A percentile compares a stretch with the other conserved stretches of the same genome.
phyloP scores from a whole-genome alignment of 2,329 filamentous ascomycete species.

The Chaetothyriales sp. region DNA sequence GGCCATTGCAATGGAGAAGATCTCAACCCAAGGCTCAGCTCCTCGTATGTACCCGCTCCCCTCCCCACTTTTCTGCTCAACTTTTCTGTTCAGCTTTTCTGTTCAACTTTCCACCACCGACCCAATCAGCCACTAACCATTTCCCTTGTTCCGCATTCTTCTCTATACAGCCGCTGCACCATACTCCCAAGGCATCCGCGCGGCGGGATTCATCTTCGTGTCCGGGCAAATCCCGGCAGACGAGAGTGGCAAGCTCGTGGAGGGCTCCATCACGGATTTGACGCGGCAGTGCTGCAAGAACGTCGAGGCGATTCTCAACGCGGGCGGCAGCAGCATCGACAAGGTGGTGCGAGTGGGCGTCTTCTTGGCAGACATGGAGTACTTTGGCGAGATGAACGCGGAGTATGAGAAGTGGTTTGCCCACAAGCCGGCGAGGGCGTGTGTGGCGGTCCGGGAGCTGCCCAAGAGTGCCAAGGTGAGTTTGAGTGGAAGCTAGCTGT shows the following conservation, averaged over 20 bases:
- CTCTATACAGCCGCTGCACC: constrained; percentile 10
- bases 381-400: constrained; percentile 71
- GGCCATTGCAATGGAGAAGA: neutral
- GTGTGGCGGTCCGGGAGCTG: constrained; percentile 49
- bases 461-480: constrained; percentile 42
- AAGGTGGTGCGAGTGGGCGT: constrained; percentile 82
- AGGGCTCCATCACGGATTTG: constrained; percentile 53
- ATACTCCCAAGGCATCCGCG: constrained; percentile 49
- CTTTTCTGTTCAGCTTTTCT: neutral
- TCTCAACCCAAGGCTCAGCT: neutral
- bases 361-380: constrained; percentile 81
- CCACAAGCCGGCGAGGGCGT: constrained; percentile 50
- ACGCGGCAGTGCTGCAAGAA: constrained; percentile 64
- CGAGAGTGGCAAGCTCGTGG: constrained; percentile 44
- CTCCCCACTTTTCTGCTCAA: no score
- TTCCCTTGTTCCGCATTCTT: neutral
- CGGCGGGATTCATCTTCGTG: constrained; percentile 55
- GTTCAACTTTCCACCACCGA: neutral
- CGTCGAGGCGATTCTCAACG: constrained; percentile 68
- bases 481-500: neutral
- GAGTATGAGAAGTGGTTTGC: constrained; percentile 58
- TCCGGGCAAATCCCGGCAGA: constrained; percentile 67
- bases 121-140: no score
- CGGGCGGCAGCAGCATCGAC: constrained; percentile 62
- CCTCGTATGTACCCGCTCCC: neutral